Evolutionary conservation across 768 basidiomycete genomes (phyloP).

Genomic region (Solioccasus polychromus): DNA sequence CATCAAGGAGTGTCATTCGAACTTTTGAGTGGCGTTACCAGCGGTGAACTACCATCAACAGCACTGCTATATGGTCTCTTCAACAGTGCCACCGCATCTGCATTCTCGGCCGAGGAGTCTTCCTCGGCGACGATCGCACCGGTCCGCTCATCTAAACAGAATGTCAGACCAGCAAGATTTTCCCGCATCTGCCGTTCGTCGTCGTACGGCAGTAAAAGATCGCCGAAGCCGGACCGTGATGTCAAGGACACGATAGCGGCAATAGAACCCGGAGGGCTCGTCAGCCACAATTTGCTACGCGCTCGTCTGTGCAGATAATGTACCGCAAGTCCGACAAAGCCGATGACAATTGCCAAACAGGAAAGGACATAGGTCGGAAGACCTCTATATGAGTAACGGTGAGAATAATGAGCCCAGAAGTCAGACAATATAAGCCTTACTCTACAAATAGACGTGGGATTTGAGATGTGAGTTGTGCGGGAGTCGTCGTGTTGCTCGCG

Average conservation of each 20-base stretch:
- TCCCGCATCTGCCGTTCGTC: conserved; percentile 40
- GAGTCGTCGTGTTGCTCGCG: conserved; percentile 33
- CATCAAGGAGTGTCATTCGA: background rate
- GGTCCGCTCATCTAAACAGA: conserved; percentile 54
- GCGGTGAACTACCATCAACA: conserved; percentile 4
- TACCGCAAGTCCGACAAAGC: conserved; percentile 43
- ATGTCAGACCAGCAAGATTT: conserved; percentile 50
- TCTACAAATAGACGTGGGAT: conserved; percentile 54
- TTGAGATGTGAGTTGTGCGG: conserved; percentile 39
- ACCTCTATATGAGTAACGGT: conserved; percentile 36
- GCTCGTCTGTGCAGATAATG: conserved; percentile 47
- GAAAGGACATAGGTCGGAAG: conserved; percentile 53
- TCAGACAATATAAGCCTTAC: conserved; percentile 35
- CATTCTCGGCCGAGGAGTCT: conserved; percentile 12
- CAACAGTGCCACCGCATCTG: conserved; percentile 19
- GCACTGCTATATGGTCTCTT: conserved; percentile 3
- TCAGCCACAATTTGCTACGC: conserved; percentile 48
- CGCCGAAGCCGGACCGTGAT: conserved; percentile 58
- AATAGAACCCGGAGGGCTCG: conserved; percentile 58
- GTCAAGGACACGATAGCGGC: conserved; percentile 56
- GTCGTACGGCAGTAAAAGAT: conserved; percentile 60
- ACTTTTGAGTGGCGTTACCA: conserved; percentile 3
- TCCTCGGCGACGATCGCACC: conserved; percentile 64
- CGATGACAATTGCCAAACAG: conserved; percentile 44
- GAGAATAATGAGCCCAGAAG: background rate